Conservation (phyloP, 2,329 filamentous ascomycete species). For the Ramularia collo-cygni region DNA sequence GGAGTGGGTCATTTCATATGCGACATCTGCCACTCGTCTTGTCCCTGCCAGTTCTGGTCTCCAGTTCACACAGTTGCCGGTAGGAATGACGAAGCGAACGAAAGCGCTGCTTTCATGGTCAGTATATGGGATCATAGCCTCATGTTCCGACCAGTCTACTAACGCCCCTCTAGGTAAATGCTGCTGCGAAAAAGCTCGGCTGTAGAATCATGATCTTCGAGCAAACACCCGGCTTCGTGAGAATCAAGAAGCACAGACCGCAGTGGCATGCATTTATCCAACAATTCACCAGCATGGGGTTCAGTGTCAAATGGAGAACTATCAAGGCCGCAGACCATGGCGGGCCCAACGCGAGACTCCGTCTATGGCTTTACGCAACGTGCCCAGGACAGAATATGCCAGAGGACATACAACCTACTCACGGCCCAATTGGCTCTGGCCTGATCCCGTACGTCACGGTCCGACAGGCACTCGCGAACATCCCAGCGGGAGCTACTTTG, state of each 20-base stretch:
- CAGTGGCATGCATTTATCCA: constrained; percentile 56
- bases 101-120: constrained; percentile 43
- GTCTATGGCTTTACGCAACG: constrained; percentile 48
- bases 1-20: constrained; percentile 29
- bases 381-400: constrained; percentile 66
- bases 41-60: constrained; percentile 72
- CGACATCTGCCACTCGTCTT: constrained; percentile 68
- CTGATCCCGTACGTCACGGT: constrained; percentile 26
- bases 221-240: constrained; percentile 63
- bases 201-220: constrained; percentile 71
- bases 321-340: constrained; percentile 46
- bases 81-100: constrained; percentile 60
- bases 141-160: too few relatives aligned
- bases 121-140: too few relatives aligned
- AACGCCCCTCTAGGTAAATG: constrained; percentile 33
- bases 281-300: constrained; percentile 58
- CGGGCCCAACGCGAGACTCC: constrained; percentile 41
- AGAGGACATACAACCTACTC: constrained; percentile 47
- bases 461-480: constrained; percentile 15
- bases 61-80: constrained; percentile 57
- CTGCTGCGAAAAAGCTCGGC: constrained; percentile 49
- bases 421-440: constrained; percentile 17
- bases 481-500: constrained; percentile 31
- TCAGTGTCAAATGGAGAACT: constrained; percentile 63
- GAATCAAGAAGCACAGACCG: constrained; percentile 37